Evolutionary conservation across 2,329 filamentous ascomycete genomes (phyloP), one percentile per base, ranked within the genome.

Genomic region (Scedosporium apiospermum): DNA sequence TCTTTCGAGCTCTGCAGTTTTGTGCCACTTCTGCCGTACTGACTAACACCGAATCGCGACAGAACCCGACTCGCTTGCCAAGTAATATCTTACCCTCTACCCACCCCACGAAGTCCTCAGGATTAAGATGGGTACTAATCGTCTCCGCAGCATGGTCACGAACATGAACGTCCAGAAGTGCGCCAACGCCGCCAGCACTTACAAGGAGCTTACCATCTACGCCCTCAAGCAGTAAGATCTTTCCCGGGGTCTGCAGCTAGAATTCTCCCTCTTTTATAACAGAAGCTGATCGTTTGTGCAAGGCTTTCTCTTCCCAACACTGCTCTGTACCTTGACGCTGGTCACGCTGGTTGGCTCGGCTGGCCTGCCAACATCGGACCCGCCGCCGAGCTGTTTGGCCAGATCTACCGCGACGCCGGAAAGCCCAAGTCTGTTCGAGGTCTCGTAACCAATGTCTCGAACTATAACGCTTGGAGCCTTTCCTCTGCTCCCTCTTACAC

Each of bases 291-390:
- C n/a, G 1, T 23, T 3, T 21, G 16, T 49, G 2, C 16, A 18
- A n/a, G 21, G 21, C 16, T 23, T 49, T 23, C 44, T 23, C 16
- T 84, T 9, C 78, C 80, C 64, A 82, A 85, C 66, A 80, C 84
- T 30, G 75, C 78, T 70, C 82, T 83, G 81, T 84, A 84, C 66
- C 74, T 84, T 57, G 82, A 84, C 65, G 82, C 80, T 30, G 82
- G 82, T 30, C 82, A 85, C 69, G 81, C 78, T 4, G 82, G 82
- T 63, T 85, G 82, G 82, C 77, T 85, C 62, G 82, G 82, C 63
- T 85, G 82, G 82, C 72, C 77, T 4, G 80, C 78, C 27, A 84
- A 85, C 71, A 74, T 83, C 62, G 65, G 67, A 9, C 78, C 78
- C 16, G 79, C 80, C 6, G 82, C 81, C 1, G 65, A 74, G 57